These are phyloP conservation scores for Hygrophila difformis DNA, from an alignment of 257 asterid genomes.

Conservation along the genomic window DNA sequence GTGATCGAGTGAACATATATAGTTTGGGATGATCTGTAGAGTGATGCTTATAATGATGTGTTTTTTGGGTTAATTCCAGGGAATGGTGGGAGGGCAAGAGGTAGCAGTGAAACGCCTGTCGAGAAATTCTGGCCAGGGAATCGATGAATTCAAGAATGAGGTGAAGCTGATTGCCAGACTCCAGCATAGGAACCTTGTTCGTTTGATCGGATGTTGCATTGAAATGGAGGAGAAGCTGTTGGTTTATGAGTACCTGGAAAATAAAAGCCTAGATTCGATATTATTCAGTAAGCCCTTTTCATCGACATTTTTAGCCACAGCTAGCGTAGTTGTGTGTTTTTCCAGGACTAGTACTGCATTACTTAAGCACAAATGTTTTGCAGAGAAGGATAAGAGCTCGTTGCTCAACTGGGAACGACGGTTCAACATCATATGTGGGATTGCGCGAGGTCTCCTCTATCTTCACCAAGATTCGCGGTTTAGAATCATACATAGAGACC, in stretches of 20 bases:
- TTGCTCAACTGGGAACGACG: constrained; percentile 35
- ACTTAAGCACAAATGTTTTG: no score
- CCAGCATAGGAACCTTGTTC: constrained; percentile 42
- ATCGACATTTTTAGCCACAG: neutral
- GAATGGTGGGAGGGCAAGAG: constrained; percentile 30
- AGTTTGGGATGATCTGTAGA: no score
- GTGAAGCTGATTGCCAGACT: constrained; percentile 38
- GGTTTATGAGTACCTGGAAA: constrained; percentile 41
- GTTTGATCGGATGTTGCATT: constrained; percentile 38
- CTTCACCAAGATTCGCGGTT: constrained; percentile 50
- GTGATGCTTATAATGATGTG: neutral
- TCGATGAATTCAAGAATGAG: constrained; percentile 41
- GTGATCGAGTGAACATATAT: neutral
- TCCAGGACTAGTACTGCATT: no score
- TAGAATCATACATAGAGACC: constrained; percentile 45
- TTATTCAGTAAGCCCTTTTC: constrained; percentile 28
- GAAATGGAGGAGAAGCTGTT: constrained; percentile 40
- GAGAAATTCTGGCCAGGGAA: constrained; percentile 37
- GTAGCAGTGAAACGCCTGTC: constrained; percentile 45
- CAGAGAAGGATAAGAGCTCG: constrained; percentile 30
- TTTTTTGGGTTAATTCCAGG: constrained; percentile 15
- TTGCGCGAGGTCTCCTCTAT: constrained; percentile 42
- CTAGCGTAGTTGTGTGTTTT: no score
- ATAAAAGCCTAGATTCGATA: constrained; percentile 37
- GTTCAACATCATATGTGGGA: constrained; percentile 38